Evolutionary conservation across 2,329 filamentous ascomycete genomes (phyloP), one percentile per base, ranked within the genome.

Genomic region (Aspergillus chevalieri): DNA sequence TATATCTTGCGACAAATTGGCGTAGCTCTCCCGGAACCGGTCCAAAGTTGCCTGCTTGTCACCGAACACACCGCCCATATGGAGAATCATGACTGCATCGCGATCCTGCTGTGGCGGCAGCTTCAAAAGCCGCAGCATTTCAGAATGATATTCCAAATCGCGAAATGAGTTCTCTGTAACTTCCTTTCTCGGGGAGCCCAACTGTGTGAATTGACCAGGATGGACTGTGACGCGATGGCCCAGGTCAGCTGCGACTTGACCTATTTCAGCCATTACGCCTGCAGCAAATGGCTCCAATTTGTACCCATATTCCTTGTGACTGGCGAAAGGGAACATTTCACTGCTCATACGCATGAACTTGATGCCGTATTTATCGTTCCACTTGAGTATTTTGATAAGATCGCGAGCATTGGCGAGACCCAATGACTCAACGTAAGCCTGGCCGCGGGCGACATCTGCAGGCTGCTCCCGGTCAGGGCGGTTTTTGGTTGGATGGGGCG

Each of bases 311-410:
- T 89, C 86, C 21, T 81, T 79, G 62, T 97, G 92, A 56, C 88
- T 94, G 1, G 92, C 92, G 66, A 96, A 96, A 0, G 92, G 92
- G 56, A 97, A 97, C 87, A 96, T 96, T 59, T 96, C 92, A 48
- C 89, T 95, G 58, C 89, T 95, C 17, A 97, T 75, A 1, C 92
- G 82, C 81, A 97, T 82, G 66, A 97, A 96, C 58, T 84, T 91
- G 70, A 97, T 97, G 36, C 86, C 85, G 56, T 92, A 96, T 57
- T 83, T 87, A 56, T 94, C 85, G 63, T 97, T 96, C 92, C 92
- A 97, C 1, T 83, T 80, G 7, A 96, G 63, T 82, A 96, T 89
- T 68, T 94, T 95, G 50, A 79, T 72, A 28, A 96, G 82, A 59
- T 97, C 92, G 38, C 81, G 78, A 1, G 87, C 86, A 67, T 97